Evolutionary conservation across 345 rosid genomes (phyloP).

Genomic region (Carallia pectinifolia): DNA sequence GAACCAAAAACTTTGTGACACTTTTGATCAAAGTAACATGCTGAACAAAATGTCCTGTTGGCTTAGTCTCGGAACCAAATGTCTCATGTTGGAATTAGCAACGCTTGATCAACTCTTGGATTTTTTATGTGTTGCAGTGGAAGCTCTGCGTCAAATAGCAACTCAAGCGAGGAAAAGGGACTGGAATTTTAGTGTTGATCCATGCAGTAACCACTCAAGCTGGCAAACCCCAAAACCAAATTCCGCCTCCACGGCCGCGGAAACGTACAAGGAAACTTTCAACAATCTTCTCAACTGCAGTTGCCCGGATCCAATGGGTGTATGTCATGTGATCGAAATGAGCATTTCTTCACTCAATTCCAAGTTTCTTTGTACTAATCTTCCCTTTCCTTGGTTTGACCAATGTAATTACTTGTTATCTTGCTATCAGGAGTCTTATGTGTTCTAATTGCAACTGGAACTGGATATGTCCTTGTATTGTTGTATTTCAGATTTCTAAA

Average conservation of each 20-base stretch:
- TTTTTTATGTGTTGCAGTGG: not conserved
- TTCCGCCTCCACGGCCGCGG: no score
- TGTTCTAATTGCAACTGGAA: no score
- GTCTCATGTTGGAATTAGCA: not conserved
- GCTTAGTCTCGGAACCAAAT: not conserved
- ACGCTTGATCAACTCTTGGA: not conserved
- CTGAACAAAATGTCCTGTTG: not conserved
- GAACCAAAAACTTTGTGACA: no score
- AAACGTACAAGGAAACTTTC: conserved; percentile 3
- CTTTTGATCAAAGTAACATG: no score
- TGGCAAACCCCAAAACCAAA: conserved; percentile 3
- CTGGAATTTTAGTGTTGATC: conserved; percentile 14
- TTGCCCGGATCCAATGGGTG: conserved; percentile 16
- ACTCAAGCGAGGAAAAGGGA: conserved; percentile 8
- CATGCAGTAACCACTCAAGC: not conserved
- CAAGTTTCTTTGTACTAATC: no score
- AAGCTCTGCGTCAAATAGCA: conserved; percentile 11
- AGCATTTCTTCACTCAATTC: not conserved
- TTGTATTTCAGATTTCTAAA: conserved; percentile 18
- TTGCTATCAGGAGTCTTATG: no score
- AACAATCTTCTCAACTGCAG: conserved; percentile 28
- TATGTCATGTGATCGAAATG: conserved; percentile 31
- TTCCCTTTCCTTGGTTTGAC: no score
- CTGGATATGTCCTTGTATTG: not conserved
- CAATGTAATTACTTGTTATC: no score